A percentile compares a stretch with the other conserved stretches of the same genome.
phyloP scores from a whole-genome alignment of 176 grass and related monocot species.

The Triticum monococcum region DNA sequence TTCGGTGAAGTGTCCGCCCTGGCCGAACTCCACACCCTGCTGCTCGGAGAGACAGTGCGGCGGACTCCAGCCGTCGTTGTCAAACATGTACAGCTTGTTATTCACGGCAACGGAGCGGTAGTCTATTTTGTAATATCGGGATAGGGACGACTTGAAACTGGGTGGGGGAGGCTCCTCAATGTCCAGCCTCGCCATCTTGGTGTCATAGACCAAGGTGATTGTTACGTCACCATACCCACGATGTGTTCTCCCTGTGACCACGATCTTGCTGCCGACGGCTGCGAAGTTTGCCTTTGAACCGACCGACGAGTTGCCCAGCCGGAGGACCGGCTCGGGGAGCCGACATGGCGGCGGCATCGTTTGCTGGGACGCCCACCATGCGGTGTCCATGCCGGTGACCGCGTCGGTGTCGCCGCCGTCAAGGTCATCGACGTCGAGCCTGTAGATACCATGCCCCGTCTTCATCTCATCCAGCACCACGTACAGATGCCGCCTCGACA shows the following conservation, averaged over 20 bases:
- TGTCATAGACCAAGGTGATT: background rate
- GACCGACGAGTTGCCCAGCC: background rate
- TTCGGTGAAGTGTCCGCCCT: background rate
- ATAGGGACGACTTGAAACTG: no score
- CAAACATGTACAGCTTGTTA: background rate
- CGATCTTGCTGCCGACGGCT: background rate
- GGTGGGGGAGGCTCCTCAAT: background rate
- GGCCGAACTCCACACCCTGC: background rate
- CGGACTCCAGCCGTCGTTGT: no score
- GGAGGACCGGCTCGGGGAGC: background rate
- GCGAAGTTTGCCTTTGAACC: background rate
- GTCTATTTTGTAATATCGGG: no score
- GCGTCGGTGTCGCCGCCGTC: background rate
- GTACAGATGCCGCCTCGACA: background rate
- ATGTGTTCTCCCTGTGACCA: background rate
- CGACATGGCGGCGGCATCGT: background rate
- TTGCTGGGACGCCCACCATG: no score
- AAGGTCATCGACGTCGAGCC: background rate
- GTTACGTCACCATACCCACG: no score
- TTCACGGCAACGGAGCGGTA: background rate
- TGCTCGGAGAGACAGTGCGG: background rate
- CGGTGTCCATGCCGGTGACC: background rate
- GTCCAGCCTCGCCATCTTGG: background rate
- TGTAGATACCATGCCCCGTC: background rate
- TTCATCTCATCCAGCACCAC: background rate